Percentiles rank a stretch among this genome's conserved stretches.
Evolutionary conservation across 495 filamentous ascomycete genomes (phyloP).

Genomic region (Penicillium steckii): DNA sequence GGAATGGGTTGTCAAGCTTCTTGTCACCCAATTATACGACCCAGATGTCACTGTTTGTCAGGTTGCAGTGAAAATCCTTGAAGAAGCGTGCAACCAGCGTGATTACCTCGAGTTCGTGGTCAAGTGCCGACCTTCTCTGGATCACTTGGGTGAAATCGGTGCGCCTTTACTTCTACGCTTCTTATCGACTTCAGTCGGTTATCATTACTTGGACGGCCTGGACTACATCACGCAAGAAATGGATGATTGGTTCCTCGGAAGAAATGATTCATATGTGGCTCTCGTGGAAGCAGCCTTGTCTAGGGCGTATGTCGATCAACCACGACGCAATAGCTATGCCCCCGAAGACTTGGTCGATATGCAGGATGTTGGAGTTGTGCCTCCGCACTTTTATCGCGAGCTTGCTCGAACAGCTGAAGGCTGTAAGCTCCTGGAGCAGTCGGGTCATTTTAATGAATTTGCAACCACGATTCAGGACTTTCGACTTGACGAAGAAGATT

Average conservation of each 20-base stretch:
- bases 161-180: constrained; percentile 91
- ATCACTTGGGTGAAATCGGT: constrained; percentile 95
- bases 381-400: constrained; percentile 96
- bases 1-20: constrained; percentile 92
- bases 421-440: constrained; percentile 83
- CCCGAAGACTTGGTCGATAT: constrained; percentile 58
- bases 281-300: constrained; percentile 96
- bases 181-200: constrained; percentile 90
- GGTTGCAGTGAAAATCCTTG: constrained; percentile 91
- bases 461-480: constrained; percentile 82
- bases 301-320: constrained; percentile 70
- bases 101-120: constrained; percentile 92
- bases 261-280: constrained; percentile 91
- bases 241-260: constrained; percentile 98
- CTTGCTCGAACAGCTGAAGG: constrained; percentile 90
- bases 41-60: constrained; percentile 96
- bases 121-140: constrained; percentile 90
- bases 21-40: constrained; percentile 97
- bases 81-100: constrained; percentile 93
- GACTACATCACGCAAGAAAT: constrained; percentile 99
- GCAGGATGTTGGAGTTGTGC: constrained; percentile 67
- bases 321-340: constrained; percentile 38
- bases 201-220: constrained; percentile 93
- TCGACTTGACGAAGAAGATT: constrained; percentile 77
- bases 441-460: constrained; percentile 95